Evolutionary conservation across 805 yeast genomes (phyloP), one percentile per base, ranked within the genome.

Genomic region (Metschnikowia dekortorum): DNA sequence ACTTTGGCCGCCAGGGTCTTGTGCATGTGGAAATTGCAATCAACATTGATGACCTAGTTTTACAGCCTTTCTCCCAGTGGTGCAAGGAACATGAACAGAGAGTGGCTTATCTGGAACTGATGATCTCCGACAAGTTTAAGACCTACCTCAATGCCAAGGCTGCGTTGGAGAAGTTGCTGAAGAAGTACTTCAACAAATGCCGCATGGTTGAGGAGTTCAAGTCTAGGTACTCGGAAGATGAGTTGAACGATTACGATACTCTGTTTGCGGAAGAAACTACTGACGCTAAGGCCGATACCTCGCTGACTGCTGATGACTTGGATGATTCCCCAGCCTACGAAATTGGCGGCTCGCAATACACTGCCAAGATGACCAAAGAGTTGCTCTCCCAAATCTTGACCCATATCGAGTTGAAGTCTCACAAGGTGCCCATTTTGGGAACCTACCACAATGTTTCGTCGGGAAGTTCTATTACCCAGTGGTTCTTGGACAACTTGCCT

Each of bases 61-160:
- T 86, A 46, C 75, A 74, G 26, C 96, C 96, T 1, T 89, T 89
- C 60, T 65, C 80, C 9, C 77, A 78, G 58, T 89, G 95, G 95
- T 77, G 90, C 39, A 72, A 70, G 14, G 90, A 85, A 47, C 96
- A 89, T 66, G 78, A 77, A 47, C 80, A 79, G 56, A 70, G 95
- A 43, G 76, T 89, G 1, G 81, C 78, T 37, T 80, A 78, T 59
- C 81, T 87, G 14, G 84, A 83, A 48, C 71, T 75, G 50, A 71
- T 75, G 5, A 67, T 88, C 38, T 66, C 69, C 45, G 73, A 69
- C 18, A 82, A 80, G 55, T 73, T 80, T 41, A 78, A 76, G 56
- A 71, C 67, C 44, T 86, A 80, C 63, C 79, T 80, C 43, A 73
- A 68, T 47, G 75, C 71, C 37, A 68, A 73, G 54, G 62, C 65